Base-by-base conservation (phyloP, 805 yeast species). In the Jamesozyma rosinii region DNA sequence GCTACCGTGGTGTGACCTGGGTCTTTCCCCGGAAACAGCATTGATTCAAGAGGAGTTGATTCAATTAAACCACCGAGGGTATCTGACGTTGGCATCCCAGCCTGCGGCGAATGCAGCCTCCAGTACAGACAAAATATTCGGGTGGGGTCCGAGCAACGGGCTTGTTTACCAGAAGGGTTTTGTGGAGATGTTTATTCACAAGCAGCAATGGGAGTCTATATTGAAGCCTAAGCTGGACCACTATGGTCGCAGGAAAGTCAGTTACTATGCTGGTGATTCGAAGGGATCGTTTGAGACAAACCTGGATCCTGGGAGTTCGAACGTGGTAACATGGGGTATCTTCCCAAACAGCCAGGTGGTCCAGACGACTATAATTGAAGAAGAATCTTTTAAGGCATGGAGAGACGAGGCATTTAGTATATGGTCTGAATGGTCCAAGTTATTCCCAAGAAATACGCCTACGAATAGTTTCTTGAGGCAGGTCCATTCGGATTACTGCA, bases 321-420 rank as follows among this genome's bases (percentile, higher is more conserved):
- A 81, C 49, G 95, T 92, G 22, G 94, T 92, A 8, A 92, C 98
- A 1, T 92, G 98, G 98, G 98, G 97, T 49, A 95, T 84, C 2
- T 90, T 92, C 72, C 95, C 95, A 6, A 81, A 81, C 62, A 77
- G 88, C 49, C 95, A 87, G 58, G 81, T 88, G 31, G 76, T 87
- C 31, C 97, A 89, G 63, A 84, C 97, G 0, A 92, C 98, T 0
- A 82, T 89, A 48, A 80, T 92, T 44, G 96, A 89, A 58, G 83
- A 79, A 52, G 95, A 88, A 53, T 86, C 97, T 1, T 90, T 92
- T 68, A 76, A 76, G 51, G 96, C 96, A 0, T 92, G 98, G 98
- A 77, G 82, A 52, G 97, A 89, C 55, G 99, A 92, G 62, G 95
- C 95, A 0, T 92, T 87, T 64, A 73, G 77, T 44, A 83, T 92